These are phyloP conservation scores for Alternaria consortialis DNA, from an alignment of 2,329 filamentous ascomycete species.

Conservation along the genomic window DNA sequence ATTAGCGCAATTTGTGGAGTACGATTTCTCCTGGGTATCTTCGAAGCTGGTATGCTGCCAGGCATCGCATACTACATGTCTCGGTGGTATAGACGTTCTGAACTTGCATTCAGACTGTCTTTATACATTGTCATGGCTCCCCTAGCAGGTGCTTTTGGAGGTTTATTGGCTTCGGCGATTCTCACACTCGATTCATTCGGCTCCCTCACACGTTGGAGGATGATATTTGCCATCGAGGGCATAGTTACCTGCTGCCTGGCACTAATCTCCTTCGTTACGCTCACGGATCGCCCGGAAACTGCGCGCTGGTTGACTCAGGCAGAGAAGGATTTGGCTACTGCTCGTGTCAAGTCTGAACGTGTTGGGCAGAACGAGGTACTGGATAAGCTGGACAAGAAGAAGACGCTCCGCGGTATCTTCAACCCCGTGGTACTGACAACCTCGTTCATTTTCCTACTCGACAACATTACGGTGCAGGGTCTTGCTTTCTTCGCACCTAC, in stretches of 20 bases:
- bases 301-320: slow-evolving; percentile 71
- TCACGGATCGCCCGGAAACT: slow-evolving; percentile 74
- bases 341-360: slow-evolving; percentile 74
- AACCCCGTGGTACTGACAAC: slow-evolving; percentile 69
- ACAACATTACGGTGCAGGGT: slow-evolving; percentile 76
- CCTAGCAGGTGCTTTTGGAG: slow-evolving; percentile 75
- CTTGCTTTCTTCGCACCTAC: slow-evolving; percentile 75
- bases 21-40: slow-evolving; percentile 71
- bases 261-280: slow-evolving; percentile 68
- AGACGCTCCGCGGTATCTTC: slow-evolving; percentile 69
- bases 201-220: slow-evolving; percentile 67
- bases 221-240: slow-evolving; percentile 78
- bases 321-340: slow-evolving; percentile 72
- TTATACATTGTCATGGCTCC: slow-evolving; percentile 77
- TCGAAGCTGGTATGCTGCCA: slow-evolving; percentile 78
- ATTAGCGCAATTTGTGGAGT: slow-evolving; percentile 65
- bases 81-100: slow-evolving; percentile 74
- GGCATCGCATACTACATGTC: slow-evolving; percentile 78
- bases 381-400: slow-evolving; percentile 68
- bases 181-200: slow-evolving; percentile 68
- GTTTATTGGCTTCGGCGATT: slow-evolving; percentile 69
- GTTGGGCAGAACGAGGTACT: slow-evolving; percentile 69
- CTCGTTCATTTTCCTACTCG: slow-evolving; percentile 67
- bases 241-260: slow-evolving; percentile 68
- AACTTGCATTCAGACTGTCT: slow-evolving; percentile 72